Percentiles rank a stretch among this genome's conserved stretches.
phyloP scores from a whole-genome alignment of 2,329 filamentous ascomycete species.

The Penicillium corylophilum region DNA sequence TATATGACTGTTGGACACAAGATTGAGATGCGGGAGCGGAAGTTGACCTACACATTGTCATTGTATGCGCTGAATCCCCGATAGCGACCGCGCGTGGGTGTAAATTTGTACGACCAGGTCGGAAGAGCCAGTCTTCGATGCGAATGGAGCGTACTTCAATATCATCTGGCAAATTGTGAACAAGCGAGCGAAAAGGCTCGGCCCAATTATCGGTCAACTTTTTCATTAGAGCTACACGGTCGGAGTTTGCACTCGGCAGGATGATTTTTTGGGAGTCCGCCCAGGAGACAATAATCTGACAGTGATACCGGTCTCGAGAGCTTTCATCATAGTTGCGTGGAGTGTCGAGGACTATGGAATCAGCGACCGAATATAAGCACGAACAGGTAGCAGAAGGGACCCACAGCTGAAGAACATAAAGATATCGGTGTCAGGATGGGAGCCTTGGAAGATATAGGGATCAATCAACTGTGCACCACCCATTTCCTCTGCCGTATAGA shows the following conservation, averaged over 20 bases:
- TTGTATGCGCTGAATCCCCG: constrained; percentile 58
- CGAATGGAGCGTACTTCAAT: constrained; percentile 48
- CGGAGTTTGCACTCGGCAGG: constrained; percentile 43
- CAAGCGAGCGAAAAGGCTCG: constrained; percentile 49
- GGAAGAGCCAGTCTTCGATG: constrained; percentile 49
- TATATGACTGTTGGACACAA: constrained; percentile 24
- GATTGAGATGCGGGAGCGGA: neutral
- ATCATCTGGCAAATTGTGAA: constrained; percentile 42
- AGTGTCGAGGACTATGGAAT: constrained; percentile 48
- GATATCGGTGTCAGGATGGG: constrained; percentile 51
- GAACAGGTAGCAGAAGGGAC: constrained; percentile 10
- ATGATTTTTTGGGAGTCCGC: constrained; percentile 37
- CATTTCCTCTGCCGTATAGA: constrained; percentile 44
- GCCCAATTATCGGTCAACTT: constrained; percentile 49
- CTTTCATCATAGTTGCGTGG: constrained; percentile 44
- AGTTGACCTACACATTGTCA: constrained; percentile 58
- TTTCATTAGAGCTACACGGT: constrained; percentile 46
- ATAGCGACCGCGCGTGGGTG: constrained; percentile 48
- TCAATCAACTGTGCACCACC: constrained; percentile 49
- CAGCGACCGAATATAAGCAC: neutral
- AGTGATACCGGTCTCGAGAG: constrained; percentile 41
- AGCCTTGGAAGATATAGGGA: constrained; percentile 57
- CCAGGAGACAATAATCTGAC: constrained; percentile 57
- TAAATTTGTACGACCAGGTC: constrained; percentile 34
- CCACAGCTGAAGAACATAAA: constrained; percentile 56